Conservation (phyloP, 768 basidiomycete genomes). For the Royoungia palumana region DNA sequence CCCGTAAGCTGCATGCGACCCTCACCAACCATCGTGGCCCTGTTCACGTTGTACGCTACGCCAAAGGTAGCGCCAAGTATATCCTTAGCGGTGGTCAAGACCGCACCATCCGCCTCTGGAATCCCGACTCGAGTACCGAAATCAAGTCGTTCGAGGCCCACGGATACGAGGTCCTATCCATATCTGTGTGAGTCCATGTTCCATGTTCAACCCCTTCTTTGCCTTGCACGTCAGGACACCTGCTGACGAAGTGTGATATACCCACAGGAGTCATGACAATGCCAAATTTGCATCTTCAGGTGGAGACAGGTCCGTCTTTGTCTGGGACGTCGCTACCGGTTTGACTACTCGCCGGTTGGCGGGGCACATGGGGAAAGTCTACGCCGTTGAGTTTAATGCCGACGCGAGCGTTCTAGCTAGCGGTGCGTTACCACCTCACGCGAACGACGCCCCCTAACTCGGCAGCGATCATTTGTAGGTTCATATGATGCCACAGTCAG, state of each 20-base stretch:
- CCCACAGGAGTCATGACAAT: conserved; percentile 81
- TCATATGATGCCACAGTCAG: conserved; percentile 90
- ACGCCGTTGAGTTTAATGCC: conserved; percentile 85
- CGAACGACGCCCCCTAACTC: background rate
- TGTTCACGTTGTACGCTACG: conserved; percentile 88
- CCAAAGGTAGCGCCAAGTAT: conserved; percentile 85
- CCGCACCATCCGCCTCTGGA: conserved; percentile 87
- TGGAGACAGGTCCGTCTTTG: conserved; percentile 87
- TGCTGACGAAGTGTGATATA: background rate
- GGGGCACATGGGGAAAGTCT: conserved; percentile 89
- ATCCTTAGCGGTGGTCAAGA: conserved; percentile 93
- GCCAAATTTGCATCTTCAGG: conserved; percentile 91
- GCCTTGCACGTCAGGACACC: background rate
- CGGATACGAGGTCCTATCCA: conserved; percentile 91
- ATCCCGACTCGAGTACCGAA: conserved; percentile 79
- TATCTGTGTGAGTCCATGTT: conserved; percentile 70
- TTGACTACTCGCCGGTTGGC: conserved; percentile 77
- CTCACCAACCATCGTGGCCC: conserved; percentile 74
- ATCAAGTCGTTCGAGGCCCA: conserved; percentile 90
- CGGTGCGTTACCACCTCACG: conserved; percentile 47
- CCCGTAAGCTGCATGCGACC: conserved; percentile 60
- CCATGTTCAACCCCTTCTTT: background rate
- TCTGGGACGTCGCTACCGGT: conserved; percentile 94
- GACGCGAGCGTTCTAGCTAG: conserved; percentile 86
- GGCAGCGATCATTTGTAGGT: conserved; percentile 42